Percentiles rank a stretch among this genome's conserved stretches.
Conservation (phyloP, 352 stramenopile species). For the Albugo candida region DNA sequence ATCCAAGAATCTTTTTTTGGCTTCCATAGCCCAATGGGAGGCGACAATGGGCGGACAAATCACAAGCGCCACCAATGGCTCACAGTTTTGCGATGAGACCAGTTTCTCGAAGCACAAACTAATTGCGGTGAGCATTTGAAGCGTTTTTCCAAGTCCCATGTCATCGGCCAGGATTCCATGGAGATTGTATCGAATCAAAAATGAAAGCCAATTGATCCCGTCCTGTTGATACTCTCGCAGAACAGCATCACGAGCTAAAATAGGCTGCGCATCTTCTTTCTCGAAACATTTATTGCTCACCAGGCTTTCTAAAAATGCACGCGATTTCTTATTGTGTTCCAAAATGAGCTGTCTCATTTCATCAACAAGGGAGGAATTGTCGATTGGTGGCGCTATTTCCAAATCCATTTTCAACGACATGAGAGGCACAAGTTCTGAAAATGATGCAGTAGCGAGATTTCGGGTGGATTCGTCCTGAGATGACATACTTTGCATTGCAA, state of each 20-base stretch:
- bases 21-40: constrained; percentile 88
- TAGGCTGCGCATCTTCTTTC: constrained; percentile 12
- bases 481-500: constrained; percentile 45
- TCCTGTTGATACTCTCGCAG: constrained; percentile 62
- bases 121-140: constrained; percentile 85
- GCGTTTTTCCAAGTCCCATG: constrained; percentile 88
- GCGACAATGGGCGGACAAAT: constrained; percentile 90
- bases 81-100: not conserved
- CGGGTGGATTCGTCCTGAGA: constrained; percentile 20
- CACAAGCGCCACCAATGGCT: constrained; percentile 32
- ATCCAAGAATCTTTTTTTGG: constrained; percentile 57
- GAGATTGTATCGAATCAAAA: constrained; percentile 47
- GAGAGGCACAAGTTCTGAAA: constrained; percentile 45
- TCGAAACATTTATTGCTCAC: constrained; percentile 34
- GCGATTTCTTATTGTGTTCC: constrained; percentile 31
- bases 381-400: not conserved
- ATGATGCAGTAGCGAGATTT: constrained; percentile 28
- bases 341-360: constrained; percentile 7
- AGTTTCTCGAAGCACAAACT: constrained; percentile 24
- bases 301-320: constrained; percentile 44
- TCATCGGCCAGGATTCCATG: constrained; percentile 72
- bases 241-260: constrained; percentile 13
- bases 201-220: constrained; percentile 56
- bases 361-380: not conserved
- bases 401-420: constrained; percentile 65